Base-by-base conservation (phyloP, 257 asterid species). In the Solanum ossicruentum region DNA sequence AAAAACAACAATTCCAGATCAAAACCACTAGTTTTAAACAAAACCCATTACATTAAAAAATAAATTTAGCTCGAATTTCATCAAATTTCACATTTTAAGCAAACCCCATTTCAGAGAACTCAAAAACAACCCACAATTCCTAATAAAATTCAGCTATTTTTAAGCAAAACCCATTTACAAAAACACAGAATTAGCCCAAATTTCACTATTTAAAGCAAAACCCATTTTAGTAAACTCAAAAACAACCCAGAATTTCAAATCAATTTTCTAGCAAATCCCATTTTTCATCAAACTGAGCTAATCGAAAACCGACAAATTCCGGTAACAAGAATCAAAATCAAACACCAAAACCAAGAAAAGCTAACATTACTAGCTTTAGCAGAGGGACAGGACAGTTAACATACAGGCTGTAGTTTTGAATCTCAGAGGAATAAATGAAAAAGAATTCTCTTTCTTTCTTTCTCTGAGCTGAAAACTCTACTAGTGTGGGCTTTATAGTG, bases 381-480 rank as follows among this genome's bases (percentile, higher is more conserved):
- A 65, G 71, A 63, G 80, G 39, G 20, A 83, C 85, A 83, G 80
- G 20, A 83, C 85, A 83, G 80, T 54, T 66, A 83, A 17, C 80
- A 26, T 83, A 83, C 85, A 83, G 85, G 85, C 85, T 83, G 85
- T 83, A 43, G 61, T 66, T 21, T 52, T 47, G 85, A 65, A 82
- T 82, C 41, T 77, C 28, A 21, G 55, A 36, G 80, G 56, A 71
- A 52, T 52, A 78, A 78, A 78, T 78, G 80, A 66, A 71, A 83
- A 67, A 49, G 5, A n/a, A 82, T 45, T 60, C 54, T 78, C 26
- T 36, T 15, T 56, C 6, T 23, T 4, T 65, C 7, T 63, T 1
- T 71, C 80, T 23, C 36, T 41, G 3, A 43, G 20, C 36, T 45
- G n/a, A 72, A 72, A 72, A 20, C 61, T 77, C n/a, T 47, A 73